Evolutionary conservation across 2,329 filamentous ascomycete species (phyloP).

Genomic region (Cladorrhinum sp.): DNA sequence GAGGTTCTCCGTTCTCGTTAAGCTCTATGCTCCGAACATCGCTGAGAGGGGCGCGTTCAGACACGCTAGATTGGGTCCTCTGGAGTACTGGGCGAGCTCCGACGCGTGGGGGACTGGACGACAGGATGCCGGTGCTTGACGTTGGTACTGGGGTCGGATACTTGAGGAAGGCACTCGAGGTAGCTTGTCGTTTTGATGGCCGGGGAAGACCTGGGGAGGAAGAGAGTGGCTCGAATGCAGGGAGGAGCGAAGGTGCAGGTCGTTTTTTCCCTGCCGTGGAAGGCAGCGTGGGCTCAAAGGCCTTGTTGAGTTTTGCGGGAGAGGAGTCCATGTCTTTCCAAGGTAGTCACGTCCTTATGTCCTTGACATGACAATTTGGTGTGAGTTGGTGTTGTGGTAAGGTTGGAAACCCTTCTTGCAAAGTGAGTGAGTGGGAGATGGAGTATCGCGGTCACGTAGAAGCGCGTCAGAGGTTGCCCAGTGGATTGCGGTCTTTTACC

Average conservation of each 20-base stretch:
- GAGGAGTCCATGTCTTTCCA: conserved; percentile 41
- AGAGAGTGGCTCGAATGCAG: conserved; percentile 76
- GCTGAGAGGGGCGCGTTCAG: conserved; percentile 79
- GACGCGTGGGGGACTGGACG: conserved; percentile 71
- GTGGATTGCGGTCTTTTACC: conserved; percentile 15
- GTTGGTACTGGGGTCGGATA: conserved; percentile 95
- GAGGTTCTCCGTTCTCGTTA: conserved; percentile 72
- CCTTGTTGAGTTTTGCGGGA: conserved; percentile 30
- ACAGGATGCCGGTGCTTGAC: conserved; percentile 86
- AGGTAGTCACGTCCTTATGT: conserved; percentile 20
- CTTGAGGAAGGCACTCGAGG: conserved; percentile 53
- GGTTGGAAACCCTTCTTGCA: conserved; percentile 9
- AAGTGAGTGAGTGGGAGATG: conserved; percentile 4
- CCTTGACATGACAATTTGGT: conserved; percentile 23
- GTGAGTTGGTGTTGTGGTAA: neutral
- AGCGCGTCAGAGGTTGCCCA: conserved; percentile 18
- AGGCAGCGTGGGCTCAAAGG: conserved; percentile 37
- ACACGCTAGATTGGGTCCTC: conserved; percentile 61
- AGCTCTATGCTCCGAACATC: conserved; percentile 81
- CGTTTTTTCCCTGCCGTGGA: conserved; percentile 52
- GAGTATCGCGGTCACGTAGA: conserved; percentile 16
- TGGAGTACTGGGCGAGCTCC: conserved; percentile 49
- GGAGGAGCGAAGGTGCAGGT: conserved; percentile 65
- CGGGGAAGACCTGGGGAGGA: conserved; percentile 71
- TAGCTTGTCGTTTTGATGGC: conserved; percentile 64